Percentiles rank a stretch among this genome's conserved stretches.
Evolutionary conservation across 1,284 basidiomycete genomes (phyloP).

Genomic region (Marasmius oreades): DNA sequence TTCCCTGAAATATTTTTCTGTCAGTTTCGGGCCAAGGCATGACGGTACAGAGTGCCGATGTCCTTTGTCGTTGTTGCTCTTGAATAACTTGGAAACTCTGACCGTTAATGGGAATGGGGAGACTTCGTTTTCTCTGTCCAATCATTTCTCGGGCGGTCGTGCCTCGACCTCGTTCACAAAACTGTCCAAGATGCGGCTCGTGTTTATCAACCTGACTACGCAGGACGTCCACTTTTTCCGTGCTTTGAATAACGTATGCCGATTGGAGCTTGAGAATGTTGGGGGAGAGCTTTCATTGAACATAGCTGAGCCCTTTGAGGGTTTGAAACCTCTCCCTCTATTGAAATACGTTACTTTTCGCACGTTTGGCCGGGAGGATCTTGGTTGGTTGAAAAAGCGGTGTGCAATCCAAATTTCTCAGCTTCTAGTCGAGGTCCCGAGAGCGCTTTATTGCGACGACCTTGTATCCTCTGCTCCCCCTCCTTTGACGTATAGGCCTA

Average conservation of each 20-base stretch:
- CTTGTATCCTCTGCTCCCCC: neutral
- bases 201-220: neutral
- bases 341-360: neutral
- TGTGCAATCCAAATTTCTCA: neutral
- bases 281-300: neutral
- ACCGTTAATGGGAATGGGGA: conserved; percentile 15
- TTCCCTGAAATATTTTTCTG: conserved; percentile 15
- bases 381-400: neutral
- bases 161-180: conserved; percentile 5
- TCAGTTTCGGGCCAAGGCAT: conserved; percentile 21
- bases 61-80: conserved; percentile 12
- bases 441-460: neutral
- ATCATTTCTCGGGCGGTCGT: neutral
- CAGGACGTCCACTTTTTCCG: neutral
- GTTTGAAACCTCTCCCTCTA: neutral
- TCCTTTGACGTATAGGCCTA: neutral
- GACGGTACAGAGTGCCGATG: conserved; percentile 6
- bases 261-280: neutral
- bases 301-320: neutral
- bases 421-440: neutral
- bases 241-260: neutral
- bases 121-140: neutral
- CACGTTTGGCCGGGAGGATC: neutral
- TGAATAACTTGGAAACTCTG: conserved; percentile 22
- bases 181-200: conserved; percentile 6